Base-by-base conservation (phyloP, 2,329 filamentous ascomycete genomes). In the Apiospora rasikravindrae region DNA sequence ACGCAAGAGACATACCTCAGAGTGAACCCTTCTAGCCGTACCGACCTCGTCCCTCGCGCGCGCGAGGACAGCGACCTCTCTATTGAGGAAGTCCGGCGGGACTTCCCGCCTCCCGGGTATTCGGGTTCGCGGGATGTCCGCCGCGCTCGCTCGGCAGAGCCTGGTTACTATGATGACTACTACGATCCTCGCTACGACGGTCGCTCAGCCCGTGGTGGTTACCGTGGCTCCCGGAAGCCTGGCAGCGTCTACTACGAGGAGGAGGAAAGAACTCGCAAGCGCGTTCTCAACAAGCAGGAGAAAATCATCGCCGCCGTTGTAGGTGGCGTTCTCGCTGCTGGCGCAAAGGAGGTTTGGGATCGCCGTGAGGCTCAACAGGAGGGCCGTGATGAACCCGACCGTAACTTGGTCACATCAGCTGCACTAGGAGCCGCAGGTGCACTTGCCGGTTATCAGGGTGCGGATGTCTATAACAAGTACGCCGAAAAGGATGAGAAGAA, bases 11-110 rank as follows among this genome's bases (percentile, higher is more conserved):
- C 82, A 44, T 86, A 86, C 75, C 79, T 84, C 71, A 84, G 84
- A 75, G 80, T 82, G 42, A 81, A 85, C 69, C 80, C 83, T 64
- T 83, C 84, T 42, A 86, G 84, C 69, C 77, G 79, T 45, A 77
- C 67, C 73, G 89, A 90, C 57, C 83, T 92, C 10, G 83, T 91
- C 16, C 88, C 88, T 47, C 85, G 88, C 37, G 80, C 85, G 69
- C 91, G 92, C 75, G 92, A 95, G 80, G 92, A 94, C 78, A 95
- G 92, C 81, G 91, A 92, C 66, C 84, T 92, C 37, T 91, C 91
- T 2, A 83, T 97, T 79, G 95, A 98, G 83, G 94, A 97, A 83
- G 90, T 97, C 73, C 90, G 90, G 75, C 91, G 94, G 76, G 93
- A 97, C 77, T 97, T 97, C 78, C 94, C 94, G 44, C 93, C 94